phyloP scores from a whole-genome alignment of 257 asterid species.

The Petunia secreta region DNA sequence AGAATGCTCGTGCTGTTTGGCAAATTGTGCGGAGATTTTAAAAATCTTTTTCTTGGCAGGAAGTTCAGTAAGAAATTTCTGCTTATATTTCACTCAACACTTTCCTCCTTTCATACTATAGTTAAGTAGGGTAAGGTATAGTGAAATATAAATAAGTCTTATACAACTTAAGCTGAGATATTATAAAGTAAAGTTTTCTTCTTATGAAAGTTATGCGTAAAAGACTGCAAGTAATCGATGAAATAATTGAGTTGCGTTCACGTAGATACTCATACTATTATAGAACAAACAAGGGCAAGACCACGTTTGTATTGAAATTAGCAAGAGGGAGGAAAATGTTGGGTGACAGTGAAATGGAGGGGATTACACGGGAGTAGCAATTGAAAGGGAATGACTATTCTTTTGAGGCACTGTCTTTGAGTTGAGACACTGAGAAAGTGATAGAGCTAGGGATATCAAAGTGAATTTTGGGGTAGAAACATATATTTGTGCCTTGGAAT shows the following conservation, averaged over 20 bases:
- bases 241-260: neutral
- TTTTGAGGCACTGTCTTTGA: conserved; percentile 39
- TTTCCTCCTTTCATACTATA: neutral
- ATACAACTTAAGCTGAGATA: too few relatives aligned
- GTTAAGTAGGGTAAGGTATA: too few relatives aligned
- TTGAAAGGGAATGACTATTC: conserved; percentile 27
- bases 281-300: neutral
- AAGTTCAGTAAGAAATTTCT: conserved; percentile 10
- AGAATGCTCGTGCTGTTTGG: conserved; percentile 14
- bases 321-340: neutral
- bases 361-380: neutral
- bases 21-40: conserved; percentile 4
- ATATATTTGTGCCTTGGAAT: conserved; percentile 39
- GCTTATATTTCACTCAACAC: neutral
- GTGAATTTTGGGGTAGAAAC: neutral
- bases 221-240: neutral
- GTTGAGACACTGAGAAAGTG: conserved; percentile 25
- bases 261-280: neutral
- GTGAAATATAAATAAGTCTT: too few relatives aligned
- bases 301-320: neutral
- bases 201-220: too few relatives aligned
- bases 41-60: conserved; percentile 18
- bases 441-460: conserved; percentile 28
- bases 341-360: too few relatives aligned
- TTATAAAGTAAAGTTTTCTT: too few relatives aligned